Conservation (phyloP, 2,329 filamentous ascomycete species). For the Aspergillus alliaceus region DNA sequence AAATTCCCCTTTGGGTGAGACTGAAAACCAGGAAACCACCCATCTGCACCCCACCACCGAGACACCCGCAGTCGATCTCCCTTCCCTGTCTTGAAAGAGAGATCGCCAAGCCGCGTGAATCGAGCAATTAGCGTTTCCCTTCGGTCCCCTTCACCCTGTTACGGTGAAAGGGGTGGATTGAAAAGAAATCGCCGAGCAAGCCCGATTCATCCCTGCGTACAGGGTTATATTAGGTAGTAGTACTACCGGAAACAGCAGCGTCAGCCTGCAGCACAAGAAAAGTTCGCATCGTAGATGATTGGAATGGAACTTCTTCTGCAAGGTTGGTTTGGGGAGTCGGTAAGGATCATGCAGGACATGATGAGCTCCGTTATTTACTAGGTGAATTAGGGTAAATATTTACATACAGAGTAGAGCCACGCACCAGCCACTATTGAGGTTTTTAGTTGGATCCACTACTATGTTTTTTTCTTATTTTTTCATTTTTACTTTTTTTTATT, state of each 20-base stretch:
- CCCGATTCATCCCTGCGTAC: neutral
- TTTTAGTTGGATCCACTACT: neutral
- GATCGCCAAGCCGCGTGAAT: neutral
- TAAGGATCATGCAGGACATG: neutral
- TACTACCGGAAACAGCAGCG: neutral
- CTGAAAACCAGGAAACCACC: conserved; percentile 8
- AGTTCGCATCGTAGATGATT: neutral
- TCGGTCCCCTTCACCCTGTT: too few species aligned
- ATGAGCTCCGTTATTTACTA: too few species aligned
- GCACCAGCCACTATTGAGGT: neutral
- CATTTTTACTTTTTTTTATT: neutral
- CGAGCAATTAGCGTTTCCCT: neutral
- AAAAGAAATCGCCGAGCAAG: neutral
- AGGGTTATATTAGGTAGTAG: neutral
- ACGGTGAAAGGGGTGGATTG: neutral
- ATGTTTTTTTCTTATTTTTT: neutral
- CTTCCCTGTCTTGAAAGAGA: neutral
- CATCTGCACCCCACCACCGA: conserved; percentile 10
- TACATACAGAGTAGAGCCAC: neutral
- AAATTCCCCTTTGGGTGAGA: neutral
- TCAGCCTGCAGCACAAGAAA: neutral
- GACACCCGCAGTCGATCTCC: conserved; percentile 9
- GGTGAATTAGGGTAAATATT: neutral
- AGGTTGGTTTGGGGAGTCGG: neutral
- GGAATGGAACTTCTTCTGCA: neutral